Evolutionary conservation across 768 basidiomycete species (phyloP), one percentile per base, ranked within the genome.

Genomic region (Russula vinacea): DNA sequence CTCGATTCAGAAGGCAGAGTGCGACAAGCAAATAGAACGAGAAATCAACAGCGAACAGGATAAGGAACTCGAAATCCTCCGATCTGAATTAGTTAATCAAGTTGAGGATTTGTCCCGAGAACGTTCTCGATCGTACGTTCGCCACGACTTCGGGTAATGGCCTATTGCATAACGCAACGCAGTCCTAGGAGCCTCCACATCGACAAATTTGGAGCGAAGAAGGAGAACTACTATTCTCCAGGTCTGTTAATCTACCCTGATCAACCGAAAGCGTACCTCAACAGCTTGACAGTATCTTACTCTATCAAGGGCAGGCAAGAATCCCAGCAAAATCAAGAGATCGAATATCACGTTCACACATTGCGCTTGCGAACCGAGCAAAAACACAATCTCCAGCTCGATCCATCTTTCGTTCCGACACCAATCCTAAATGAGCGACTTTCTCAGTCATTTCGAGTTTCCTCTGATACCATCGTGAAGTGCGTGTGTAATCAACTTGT

Each of bases 371-470:
- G 37, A 9, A 24, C 66, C 5, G 66, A 67, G 0, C 45, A 69
- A 26, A 53, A 17, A 35, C 62, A 69, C 52, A 53, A 54, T 13
- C 16, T 67, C 40, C 68, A 64, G 29, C 62, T 69, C 10, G 66
- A 69, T 32, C 42, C 62, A 10, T 57, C 50, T 9, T 67, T 58
- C 35, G 56, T 69, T 17, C 66, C 68, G 0, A 56, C 39, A 3
- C 68, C 66, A 5, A 19, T 39, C 3, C n/a, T 64, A 0, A 58
- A 56, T 22, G n/a, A 60, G 1, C 60, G 59, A 9, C 52, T 64
- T 26, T 64, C 54, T 19, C 58, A 64, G 17, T 42, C 50, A 4
- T 69, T 69, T n/a, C 37, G 39, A 13, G 16, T 62, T 11, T 47
- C 66, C 13, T 58, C 57, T 19, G 62, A 61, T 13, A 47, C 29